Conservation (phyloP, 2,329 filamentous ascomycete genomes). For the Fusarium chaquense region DNA sequence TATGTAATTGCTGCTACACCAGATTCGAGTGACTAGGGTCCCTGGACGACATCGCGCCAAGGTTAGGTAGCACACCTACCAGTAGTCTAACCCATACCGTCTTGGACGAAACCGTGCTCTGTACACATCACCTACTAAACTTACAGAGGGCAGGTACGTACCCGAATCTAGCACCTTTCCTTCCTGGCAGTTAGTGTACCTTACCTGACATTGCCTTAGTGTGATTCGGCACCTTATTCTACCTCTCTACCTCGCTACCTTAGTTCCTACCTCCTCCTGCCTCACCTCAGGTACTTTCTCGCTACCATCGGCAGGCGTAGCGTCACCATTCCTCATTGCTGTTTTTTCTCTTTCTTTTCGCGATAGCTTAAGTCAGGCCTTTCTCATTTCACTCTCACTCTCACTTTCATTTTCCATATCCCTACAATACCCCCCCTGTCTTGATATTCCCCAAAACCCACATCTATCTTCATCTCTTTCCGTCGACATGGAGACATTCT, state of each 20-base stretch:
- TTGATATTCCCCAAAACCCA: slow-evolving; percentile 6
- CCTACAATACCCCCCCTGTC: slow-evolving; percentile 1
- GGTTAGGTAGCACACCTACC: background rate
- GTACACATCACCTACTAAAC: slow-evolving; percentile 8
- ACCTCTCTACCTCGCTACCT: slow-evolving; percentile 3
- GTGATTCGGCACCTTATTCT: slow-evolving; percentile 31
- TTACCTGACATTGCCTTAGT: slow-evolving; percentile 21
- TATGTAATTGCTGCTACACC: background rate
- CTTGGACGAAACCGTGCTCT: slow-evolving; percentile 31
- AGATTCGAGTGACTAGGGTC: slow-evolving; percentile 14
- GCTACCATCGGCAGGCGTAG: background rate
- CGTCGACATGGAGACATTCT: slow-evolving; percentile 17
- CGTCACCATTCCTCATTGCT: background rate
- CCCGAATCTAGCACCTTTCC: slow-evolving; percentile 30
- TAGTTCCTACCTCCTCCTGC: background rate
- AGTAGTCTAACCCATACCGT: slow-evolving; percentile 20
- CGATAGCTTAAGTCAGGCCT: background rate
- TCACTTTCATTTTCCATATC: background rate
- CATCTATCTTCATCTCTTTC: slow-evolving; percentile 3
- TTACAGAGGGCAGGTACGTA: slow-evolving; percentile 11
- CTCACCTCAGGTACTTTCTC: slow-evolving; percentile 27
- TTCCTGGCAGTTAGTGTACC: background rate
- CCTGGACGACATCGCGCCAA: slow-evolving; percentile 33
- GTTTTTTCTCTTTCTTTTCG: background rate
- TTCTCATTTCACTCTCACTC: background rate